Base-by-base conservation (phyloP, 2,329 filamentous ascomycete genomes). In the Paecilomyces niveus region DNA sequence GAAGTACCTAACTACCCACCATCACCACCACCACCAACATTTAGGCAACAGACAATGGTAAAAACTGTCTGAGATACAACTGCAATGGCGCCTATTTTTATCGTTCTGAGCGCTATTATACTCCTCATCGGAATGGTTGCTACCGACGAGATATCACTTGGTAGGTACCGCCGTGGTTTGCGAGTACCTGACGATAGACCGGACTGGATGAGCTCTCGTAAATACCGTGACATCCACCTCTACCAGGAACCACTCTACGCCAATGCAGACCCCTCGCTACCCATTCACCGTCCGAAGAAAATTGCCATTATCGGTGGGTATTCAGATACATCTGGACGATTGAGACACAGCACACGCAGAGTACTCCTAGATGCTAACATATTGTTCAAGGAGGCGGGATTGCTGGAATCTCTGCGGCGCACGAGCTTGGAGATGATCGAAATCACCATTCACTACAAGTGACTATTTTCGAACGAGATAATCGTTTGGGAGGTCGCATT, bases 151-250 rank as follows among this genome's bases (percentile, higher is more conserved):
- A n/a, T 39, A 13, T 39, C 35, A 5, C 35, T 39, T 39, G 35
- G 13, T 13, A 39, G 13, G n/a, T 39, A 39, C 35, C 11, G 35
- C 3, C 35, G 35, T 39, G 35, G 35, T 39, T 39, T n/a, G 13
- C 35, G 35, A 39, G 35, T 39, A n/a, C 33, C 35, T 39, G 35
- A 39, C 11, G n/a, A n/a, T 61, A 58, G 60, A 24, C 13, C 13
- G n/a, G 35, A 39, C 13, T 39, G 35, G 35, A 39, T 39, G 35
- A 39, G 13, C 3, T 11, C 13, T 13, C 35, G 35, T 15, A n/a
- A 15, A 39, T 39, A 39, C 13, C 35, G n/a, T n/a, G 35, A 39
- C 35, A 39, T 15, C 35, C 35, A 39, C 35, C 35, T 39, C 35
- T 39, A 39, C 13, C 13, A 39, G 13, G 35, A 39, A 39, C 35